A percentile compares a stretch with the other conserved stretches of the same genome.
These are phyloP conservation scores for Colletotrichum lentis DNA, from an alignment of 2,329 filamentous ascomycete genomes.

Conservation along the genomic window DNA sequence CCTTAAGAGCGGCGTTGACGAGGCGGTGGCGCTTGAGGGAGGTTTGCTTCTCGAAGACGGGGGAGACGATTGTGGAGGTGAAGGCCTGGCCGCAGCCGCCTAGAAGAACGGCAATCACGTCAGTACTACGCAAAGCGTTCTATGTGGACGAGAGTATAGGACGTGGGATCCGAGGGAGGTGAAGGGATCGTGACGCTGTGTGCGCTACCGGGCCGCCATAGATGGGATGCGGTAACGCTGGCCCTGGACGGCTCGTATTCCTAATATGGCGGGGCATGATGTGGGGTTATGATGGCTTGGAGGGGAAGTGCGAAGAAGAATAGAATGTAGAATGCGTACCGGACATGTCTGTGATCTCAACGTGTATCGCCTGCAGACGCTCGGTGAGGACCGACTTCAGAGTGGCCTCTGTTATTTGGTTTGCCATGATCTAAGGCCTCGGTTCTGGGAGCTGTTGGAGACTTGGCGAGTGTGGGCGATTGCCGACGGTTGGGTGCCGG, in stretches of 20 bases:
- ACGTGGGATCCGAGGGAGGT: not conserved
- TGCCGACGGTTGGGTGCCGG: constrained; percentile 9
- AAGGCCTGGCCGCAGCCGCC: constrained; percentile 70
- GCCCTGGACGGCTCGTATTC: constrained; percentile 8
- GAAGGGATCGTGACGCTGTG: not conserved
- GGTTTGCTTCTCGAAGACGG: constrained; percentile 74
- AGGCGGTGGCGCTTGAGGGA: constrained; percentile 86
- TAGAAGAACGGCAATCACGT: constrained; percentile 41
- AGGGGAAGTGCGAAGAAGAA: constrained; percentile 1
- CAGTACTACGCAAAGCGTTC: not conserved
- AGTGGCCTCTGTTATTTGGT: constrained; percentile 75
- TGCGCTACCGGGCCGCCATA: constrained; percentile 25
- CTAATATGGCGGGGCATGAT: constrained; percentile 26
- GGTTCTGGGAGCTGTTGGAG: not conserved
- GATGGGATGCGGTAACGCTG: not conserved
- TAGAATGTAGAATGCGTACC: constrained; percentile 64
- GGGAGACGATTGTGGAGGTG: constrained; percentile 67
- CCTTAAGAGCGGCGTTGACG: constrained; percentile 83
- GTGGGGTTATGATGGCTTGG: constrained; percentile 18
- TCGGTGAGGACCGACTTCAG: constrained; percentile 74
- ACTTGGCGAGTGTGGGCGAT: not conserved
- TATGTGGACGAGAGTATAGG: no score
- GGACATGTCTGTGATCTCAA: constrained; percentile 91
- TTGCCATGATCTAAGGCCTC: constrained; percentile 53
- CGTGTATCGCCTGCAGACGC: constrained; percentile 77